Conservation (phyloP, 1,284 basidiomycete genomes). For the Sparassis latifolia region DNA sequence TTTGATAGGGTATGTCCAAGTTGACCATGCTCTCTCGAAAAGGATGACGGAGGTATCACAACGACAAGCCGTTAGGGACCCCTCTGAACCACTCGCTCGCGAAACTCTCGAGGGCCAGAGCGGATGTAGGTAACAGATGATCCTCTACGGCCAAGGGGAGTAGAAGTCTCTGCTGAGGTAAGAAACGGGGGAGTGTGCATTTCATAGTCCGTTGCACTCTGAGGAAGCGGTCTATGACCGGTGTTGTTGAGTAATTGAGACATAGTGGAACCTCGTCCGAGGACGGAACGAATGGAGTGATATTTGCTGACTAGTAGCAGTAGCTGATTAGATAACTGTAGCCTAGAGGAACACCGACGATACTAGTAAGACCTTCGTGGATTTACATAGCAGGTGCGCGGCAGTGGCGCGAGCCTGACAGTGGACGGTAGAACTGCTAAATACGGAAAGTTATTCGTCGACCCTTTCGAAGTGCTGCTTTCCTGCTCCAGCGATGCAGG, state of each 20-base stretch:
- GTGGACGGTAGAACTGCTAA: no score
- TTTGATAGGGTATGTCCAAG: constrained; percentile 52
- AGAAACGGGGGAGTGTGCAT: constrained; percentile 8
- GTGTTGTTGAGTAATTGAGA: constrained; percentile 40
- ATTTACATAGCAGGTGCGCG: not conserved
- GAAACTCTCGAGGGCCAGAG: constrained; percentile 41
- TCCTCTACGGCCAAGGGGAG: constrained; percentile 36
- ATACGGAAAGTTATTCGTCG: no score
- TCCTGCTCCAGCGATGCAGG: no score
- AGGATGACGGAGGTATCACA: constrained; percentile 55
- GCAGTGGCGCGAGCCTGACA: no score
- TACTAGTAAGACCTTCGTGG: constrained; percentile 7
- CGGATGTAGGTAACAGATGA: constrained; percentile 53
- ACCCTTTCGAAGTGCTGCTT: no score
- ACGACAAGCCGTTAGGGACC: constrained; percentile 39
- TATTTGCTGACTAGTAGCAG: constrained; percentile 9
- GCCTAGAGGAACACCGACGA: not conserved
- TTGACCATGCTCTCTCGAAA: constrained; percentile 53
- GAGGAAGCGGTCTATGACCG: constrained; percentile 30
- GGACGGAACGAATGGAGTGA: constrained; percentile 8
- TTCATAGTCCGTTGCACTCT: constrained; percentile 17
- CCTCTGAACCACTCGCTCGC: constrained; percentile 39
- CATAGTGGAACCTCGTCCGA: constrained; percentile 30
- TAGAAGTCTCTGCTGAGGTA: constrained; percentile 14
- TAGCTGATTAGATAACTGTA: not conserved